These are phyloP conservation scores for Przewalskia tangutica DNA, from an alignment of 257 asterid species.

Conservation along the genomic window DNA sequence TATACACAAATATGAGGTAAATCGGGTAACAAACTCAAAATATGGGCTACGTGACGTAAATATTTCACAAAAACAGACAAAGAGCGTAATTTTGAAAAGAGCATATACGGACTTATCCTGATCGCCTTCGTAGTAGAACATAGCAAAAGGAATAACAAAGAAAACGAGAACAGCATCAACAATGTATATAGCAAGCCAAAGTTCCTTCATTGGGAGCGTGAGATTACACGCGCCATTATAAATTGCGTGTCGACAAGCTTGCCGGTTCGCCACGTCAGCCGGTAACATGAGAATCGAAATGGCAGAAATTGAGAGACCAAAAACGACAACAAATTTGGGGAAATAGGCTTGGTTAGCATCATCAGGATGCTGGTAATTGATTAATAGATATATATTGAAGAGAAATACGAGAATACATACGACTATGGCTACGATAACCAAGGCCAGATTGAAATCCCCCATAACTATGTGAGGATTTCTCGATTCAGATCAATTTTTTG, in stretches of 20 bases:
- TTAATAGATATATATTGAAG: conserved; percentile 74
- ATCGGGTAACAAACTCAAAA: no score
- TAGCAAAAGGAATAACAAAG: conserved; percentile 89
- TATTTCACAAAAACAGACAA: no score
- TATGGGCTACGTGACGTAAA: background rate
- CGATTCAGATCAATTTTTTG: conserved; percentile 22
- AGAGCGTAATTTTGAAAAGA: no score
- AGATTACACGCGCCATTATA: conserved; percentile 91
- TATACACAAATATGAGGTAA: no score
- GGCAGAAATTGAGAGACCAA: conserved; percentile 94
- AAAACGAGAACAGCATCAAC: conserved; percentile 86
- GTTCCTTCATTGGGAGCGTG: conserved; percentile 92
- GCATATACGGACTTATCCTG: no score
- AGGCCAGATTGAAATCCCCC: conserved; percentile 97
- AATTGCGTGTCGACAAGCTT: conserved; percentile 90
- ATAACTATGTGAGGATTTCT: conserved; percentile 32
- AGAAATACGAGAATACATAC: conserved; percentile 75
- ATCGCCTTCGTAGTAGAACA: conserved; percentile 97
- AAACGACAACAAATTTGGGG: conserved; percentile 90
- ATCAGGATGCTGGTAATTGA: conserved; percentile 95
- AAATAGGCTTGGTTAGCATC: conserved; percentile 96
- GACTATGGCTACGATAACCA: conserved; percentile 78
- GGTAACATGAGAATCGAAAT: conserved; percentile 96
- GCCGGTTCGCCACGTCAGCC: conserved; percentile 93
- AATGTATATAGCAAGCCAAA: conserved; percentile 88